Conservation (phyloP, 169 alveolate species). For the Cryptosporidium felis region DNA sequence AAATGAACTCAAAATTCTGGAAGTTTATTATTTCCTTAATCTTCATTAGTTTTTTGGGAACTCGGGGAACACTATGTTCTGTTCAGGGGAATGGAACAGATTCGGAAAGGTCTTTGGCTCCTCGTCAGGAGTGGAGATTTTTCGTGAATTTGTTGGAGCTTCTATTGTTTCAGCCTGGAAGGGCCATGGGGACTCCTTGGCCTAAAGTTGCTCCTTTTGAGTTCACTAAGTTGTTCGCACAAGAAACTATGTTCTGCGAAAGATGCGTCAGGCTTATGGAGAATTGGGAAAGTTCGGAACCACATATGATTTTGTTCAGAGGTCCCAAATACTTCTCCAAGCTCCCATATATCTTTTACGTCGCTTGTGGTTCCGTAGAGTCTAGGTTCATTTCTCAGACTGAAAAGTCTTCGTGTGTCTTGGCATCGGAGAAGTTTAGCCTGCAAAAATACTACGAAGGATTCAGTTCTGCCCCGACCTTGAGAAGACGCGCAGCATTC, state of each 20-base stretch:
- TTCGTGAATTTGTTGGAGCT: constrained; percentile 17
- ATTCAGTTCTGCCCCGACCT: constrained; percentile 62
- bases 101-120: too few species aligned
- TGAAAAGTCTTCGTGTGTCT: not conserved
- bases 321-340: constrained; percentile 48
- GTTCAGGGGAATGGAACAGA: too few species aligned
- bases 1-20: too few species aligned
- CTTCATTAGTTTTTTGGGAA: too few species aligned
- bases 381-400: not conserved
- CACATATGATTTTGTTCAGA: constrained; percentile 49
- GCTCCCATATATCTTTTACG: constrained; percentile 5
- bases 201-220: constrained; percentile 43
- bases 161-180: constrained; percentile 52
- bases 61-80: too few species aligned
- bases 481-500: constrained; percentile 68
- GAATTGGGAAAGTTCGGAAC: constrained; percentile 57
- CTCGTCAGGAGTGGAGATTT: constrained; percentile 30
- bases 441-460: constrained; percentile 44
- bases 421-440: constrained; percentile 2
- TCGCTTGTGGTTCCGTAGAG: constrained; percentile 52
- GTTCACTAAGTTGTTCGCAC: constrained; percentile 10
- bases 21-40: too few species aligned
- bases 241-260: not conserved
- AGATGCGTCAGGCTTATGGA: constrained; percentile 14
- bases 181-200: constrained; percentile 71